Conservation (phyloP, 2,329 filamentous ascomycete genomes). For the Dichotomopilus funicola region DNA sequence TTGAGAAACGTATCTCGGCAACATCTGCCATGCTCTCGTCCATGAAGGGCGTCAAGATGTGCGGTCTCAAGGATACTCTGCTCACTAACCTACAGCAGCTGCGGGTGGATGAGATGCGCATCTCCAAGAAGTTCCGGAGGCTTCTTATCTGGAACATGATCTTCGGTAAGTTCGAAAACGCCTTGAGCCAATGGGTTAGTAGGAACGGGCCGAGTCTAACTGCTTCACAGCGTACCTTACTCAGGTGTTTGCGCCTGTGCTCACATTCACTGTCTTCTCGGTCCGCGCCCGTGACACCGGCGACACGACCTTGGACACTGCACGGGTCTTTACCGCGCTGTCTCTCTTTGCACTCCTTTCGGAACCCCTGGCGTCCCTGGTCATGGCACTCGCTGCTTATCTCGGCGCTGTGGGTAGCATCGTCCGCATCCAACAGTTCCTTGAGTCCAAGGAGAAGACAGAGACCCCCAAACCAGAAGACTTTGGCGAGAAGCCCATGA, state of each 20-base stretch:
- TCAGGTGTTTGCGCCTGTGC: conserved; percentile 27
- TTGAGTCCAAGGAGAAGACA: conserved; percentile 25
- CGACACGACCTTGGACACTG: conserved; percentile 25
- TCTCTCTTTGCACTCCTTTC: conserved; percentile 32
- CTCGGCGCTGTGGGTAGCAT: conserved; percentile 30
- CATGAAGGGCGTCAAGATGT: conserved; percentile 41
- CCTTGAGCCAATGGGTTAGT: neutral
- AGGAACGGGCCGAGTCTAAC: too few relatives aligned
- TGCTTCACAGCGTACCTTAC: conserved; percentile 21
- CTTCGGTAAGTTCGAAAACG: conserved; percentile 22
- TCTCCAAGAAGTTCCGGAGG: conserved; percentile 33
- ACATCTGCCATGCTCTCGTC: conserved; percentile 35
- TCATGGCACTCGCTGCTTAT: conserved; percentile 30
- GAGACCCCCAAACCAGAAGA: conserved; percentile 8
- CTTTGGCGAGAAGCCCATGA: conserved; percentile 2
- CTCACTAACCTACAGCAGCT: conserved; percentile 30
- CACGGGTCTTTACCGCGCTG: conserved; percentile 32
- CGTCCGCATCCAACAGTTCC: conserved; percentile 29
- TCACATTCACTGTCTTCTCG: conserved; percentile 32
- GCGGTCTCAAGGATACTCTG: conserved; percentile 33
- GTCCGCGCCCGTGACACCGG: conserved; percentile 27
- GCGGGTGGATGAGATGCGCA: conserved; percentile 32
- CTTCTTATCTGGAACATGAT: conserved; percentile 30
- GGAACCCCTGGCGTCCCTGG: conserved; percentile 29
- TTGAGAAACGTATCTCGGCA: conserved; percentile 35